Conservation (phyloP, 2,329 filamentous ascomycete species). For the Dothidotthia symphoricarpi region DNA sequence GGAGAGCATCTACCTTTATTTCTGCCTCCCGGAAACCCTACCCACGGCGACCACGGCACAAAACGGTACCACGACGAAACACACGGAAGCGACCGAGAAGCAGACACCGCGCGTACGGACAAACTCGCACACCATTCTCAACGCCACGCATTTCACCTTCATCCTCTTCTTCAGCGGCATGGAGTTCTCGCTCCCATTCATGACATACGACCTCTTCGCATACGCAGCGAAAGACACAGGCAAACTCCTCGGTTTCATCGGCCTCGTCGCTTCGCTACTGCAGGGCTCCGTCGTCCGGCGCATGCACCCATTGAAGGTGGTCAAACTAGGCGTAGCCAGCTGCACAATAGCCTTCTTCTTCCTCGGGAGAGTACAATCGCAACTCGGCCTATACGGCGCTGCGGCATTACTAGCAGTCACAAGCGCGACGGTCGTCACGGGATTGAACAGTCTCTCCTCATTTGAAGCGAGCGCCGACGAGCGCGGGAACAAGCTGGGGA, state of each 20-base stretch:
- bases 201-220: constrained; percentile 91
- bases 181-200: constrained; percentile 96
- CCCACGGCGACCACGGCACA: constrained; percentile 46
- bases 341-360: constrained; percentile 79
- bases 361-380: constrained; percentile 66
- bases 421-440: constrained; percentile 91
- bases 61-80: constrained; percentile 19
- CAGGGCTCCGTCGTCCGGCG: constrained; percentile 90
- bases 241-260: constrained; percentile 83
- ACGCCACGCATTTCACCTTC: constrained; percentile 83
- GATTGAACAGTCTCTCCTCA: constrained; percentile 85
- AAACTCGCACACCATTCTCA: constrained; percentile 80
- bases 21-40: constrained; percentile 81
- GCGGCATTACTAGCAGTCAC: constrained; percentile 84
- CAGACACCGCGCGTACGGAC: constrained; percentile 53
- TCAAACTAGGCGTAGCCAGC: constrained; percentile 74
- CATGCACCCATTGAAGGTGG: constrained; percentile 74
- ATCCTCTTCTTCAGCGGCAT: constrained; percentile 97
- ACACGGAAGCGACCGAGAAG: constrained; percentile 19
- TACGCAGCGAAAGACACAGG: constrained; percentile 80
- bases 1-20: constrained; percentile 86
- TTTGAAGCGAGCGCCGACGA: constrained; percentile 81
- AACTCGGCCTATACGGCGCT: constrained; percentile 73
- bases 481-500: constrained; percentile 81
- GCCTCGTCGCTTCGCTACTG: constrained; percentile 84